phyloP scores from a whole-genome alignment of 1,139 yeast genomes.

The Candida sanyaensis region DNA sequence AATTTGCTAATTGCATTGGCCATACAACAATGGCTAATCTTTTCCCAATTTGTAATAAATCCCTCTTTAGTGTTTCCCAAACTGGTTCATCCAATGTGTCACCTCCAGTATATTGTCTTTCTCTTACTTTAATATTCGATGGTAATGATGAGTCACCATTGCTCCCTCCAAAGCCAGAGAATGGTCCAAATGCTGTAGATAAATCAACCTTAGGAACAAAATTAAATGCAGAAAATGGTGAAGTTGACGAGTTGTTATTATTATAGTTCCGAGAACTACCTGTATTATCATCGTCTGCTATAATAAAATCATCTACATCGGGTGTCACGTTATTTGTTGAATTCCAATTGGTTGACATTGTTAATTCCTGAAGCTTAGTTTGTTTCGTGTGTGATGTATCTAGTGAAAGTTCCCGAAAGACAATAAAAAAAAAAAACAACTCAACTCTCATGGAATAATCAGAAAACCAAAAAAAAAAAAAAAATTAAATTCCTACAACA shows the following conservation, averaged over 20 bases:
- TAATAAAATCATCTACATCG: slow-evolving; percentile 26
- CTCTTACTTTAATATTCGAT: slow-evolving; percentile 59
- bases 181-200: slow-evolving; percentile 41
- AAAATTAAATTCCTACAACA: not conserved
- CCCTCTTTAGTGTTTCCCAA: slow-evolving; percentile 65
- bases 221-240: slow-evolving; percentile 13
- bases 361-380: not conserved
- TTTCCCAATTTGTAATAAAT: slow-evolving; percentile 63
- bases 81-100: slow-evolving; percentile 88
- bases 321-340: slow-evolving; percentile 16
- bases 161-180: slow-evolving; percentile 20
- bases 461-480: not conserved
- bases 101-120: slow-evolving; percentile 78
- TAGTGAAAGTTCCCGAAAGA: not conserved
- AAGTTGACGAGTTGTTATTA: slow-evolving; percentile 1
- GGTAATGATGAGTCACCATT: slow-evolving; percentile 26
- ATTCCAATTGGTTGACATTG: slow-evolving; percentile 15
- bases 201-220: slow-evolving; percentile 43
- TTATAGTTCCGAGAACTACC: slow-evolving; percentile 4
- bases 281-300: slow-evolving; percentile 24
- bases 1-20: slow-evolving; percentile 55
- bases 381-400: not conserved
- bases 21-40: slow-evolving; percentile 70
- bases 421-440: too few species aligned
- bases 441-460: not conserved